These are phyloP conservation scores for Pseudopyricularia javanii DNA, from an alignment of 2,329 filamentous ascomycete genomes.

Conservation along the genomic window DNA sequence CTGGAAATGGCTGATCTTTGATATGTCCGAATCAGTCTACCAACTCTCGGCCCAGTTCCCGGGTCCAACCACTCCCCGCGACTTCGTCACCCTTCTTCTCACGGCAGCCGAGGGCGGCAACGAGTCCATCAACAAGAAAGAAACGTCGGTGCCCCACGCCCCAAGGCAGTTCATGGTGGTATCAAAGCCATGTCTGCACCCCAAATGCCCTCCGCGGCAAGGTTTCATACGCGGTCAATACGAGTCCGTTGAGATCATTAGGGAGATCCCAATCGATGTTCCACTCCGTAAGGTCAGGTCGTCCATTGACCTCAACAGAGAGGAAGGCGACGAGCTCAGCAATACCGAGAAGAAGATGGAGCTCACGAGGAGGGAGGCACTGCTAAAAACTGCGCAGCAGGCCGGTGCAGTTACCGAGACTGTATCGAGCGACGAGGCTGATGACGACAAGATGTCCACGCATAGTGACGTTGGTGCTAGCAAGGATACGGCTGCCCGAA, in stretches of 20 bases:
- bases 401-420: constrained; percentile 5
- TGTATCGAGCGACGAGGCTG: constrained; percentile 11
- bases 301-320: constrained; percentile 26
- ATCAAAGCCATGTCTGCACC: constrained; percentile 72
- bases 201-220: constrained; percentile 53
- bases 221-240: constrained; percentile 78
- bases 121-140: constrained; percentile 9
- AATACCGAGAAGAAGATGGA: constrained; percentile 13
- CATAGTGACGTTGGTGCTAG: constrained; percentile 2
- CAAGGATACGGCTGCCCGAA: constrained; percentile 6
- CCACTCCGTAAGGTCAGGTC: constrained; percentile 28
- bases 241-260: constrained; percentile 82
- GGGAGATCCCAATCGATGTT: constrained; percentile 57
- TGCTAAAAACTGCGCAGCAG: constrained; percentile 26
- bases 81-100: constrained; percentile 73
- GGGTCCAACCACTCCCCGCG: constrained; percentile 73
- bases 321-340: constrained; percentile 16
- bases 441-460: constrained; percentile 11
- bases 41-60: constrained; percentile 84
- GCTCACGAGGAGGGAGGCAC: constrained; percentile 24
- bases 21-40: constrained; percentile 44
- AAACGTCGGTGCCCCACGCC: constrained; percentile 23
- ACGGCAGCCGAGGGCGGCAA: constrained; percentile 22
- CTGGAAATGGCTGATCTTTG: neutral
- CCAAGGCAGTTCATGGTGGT: constrained; percentile 74